Evolutionary conservation across 228 moss, liverwort and hornwort species (phyloP), one percentile per base, ranked within the genome.

Genomic region (Sphagnum fallax): DNA sequence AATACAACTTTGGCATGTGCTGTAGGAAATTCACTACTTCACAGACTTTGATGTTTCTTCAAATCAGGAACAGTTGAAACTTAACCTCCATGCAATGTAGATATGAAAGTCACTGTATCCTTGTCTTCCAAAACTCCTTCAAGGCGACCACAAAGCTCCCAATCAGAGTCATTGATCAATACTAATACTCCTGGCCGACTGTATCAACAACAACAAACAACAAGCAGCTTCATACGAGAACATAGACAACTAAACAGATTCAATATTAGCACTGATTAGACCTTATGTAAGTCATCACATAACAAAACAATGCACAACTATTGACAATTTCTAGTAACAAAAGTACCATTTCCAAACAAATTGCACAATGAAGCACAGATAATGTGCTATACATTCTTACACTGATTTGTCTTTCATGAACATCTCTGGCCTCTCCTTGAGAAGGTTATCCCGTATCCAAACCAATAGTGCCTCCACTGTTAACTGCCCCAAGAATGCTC

Each of bases 391-490:
- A 32, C 32, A 32, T 32, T 32, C 88, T 87, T 79, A 97, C 97
- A 97, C 97, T 64, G 91, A 93, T 16, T 91, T 90, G 4, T 89
- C 93, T 71, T 87, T 93, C 69, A 97, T 50, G 77, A 97, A 97
- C 93, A 97, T 93, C 82, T 93, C 91, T 10, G 91, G 90, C 63
- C 97, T 85, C 72, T 91, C 91, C 77, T 91, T 93, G 1, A 97
- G 75, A 49, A 97, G 80, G 52, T 97, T 93, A 8, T 83, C 82
- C 18, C 93, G 84, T 64, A 97, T 90, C 93, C 96, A 97, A 61
- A 76, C 16, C 70, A 97, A 90, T 51, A 93, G 79, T 47, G 81
- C 66, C 67, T 87, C 80, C 50, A 97, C 75, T 10, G 91, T 93
- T 52, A 90, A 67, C 93, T 96, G 73, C 52, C 53, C 18, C 52